Evolutionary conservation across 192 early-diverging fungal species (phyloP).

Genomic region (Backusella sp.): DNA sequence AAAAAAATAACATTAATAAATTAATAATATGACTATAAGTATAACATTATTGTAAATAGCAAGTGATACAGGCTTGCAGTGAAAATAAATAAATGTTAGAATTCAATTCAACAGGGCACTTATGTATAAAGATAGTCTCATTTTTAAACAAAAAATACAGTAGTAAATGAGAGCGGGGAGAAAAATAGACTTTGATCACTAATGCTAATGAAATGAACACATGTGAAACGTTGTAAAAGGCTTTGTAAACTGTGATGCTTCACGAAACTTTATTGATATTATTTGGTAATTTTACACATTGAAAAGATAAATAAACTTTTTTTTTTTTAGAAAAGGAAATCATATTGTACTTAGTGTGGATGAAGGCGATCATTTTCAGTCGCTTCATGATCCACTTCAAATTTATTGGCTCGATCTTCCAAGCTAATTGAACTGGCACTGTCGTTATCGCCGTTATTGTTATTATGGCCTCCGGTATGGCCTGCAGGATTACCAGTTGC

Average conservation of each 20-base stretch:
- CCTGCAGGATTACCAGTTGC: not conserved
- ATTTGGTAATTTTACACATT: not conserved
- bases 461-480: not conserved
- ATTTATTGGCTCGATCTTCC: not conserved
- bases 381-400: not conserved
- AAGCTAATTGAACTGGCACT: not conserved
- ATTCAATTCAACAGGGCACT: not conserved
- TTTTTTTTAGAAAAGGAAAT: not conserved
- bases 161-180: not conserved
- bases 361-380: not conserved
- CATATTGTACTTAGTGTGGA: not conserved
- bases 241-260: not conserved
- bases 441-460: not conserved
- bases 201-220: not conserved
- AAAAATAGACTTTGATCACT: not conserved
- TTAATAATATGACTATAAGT: too few relatives aligned
- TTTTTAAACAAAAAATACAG: not conserved
- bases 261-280: not conserved
- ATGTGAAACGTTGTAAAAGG: not conserved
- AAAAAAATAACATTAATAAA: too few relatives aligned
- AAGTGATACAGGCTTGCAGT: too few relatives aligned
- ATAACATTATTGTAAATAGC: too few relatives aligned
- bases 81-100: not conserved
- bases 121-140: not conserved
- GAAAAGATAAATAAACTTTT: not conserved